Base-by-base conservation (phyloP, 176 grass and related monocot genomes). In the bread wheat (Triticum aestivum) region DNA sequence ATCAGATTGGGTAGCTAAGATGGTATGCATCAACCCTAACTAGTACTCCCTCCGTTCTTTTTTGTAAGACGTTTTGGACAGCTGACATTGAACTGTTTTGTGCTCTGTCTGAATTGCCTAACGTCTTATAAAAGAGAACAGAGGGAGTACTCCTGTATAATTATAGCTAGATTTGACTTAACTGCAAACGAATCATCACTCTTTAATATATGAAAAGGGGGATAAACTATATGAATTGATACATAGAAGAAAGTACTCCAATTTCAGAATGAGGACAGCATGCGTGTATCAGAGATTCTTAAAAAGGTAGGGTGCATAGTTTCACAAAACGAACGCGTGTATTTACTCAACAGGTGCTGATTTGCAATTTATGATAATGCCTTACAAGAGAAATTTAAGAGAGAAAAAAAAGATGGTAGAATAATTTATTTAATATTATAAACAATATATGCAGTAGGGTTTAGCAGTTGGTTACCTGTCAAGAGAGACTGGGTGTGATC, bases 401-500 rank as follows among this genome's bases (percentile, higher is more conserved):
- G 56, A 59, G 42, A 21, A 58, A 59, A 59, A 59, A 54, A 17
- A 59, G 56, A 59, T 59, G 56, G 56, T 59, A 59, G 20, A 59
- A 21, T 59, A 59, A 58, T 59, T 8, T 59, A 21, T 54, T 54
- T 61, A 49, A 71, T 26, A 78, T 69, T 30, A 2, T 9, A 79
- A 70, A 88, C 49, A 64, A 79, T 35, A 79, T 11, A 88, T 49
- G 65, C 14, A 6, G 7, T 35, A 42, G 27, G 30, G 38, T 78
- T 65, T 85, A 77, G 32, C 66, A 21, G 68, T 76, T 86, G 14
- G 26, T 79, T 61, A 95, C 97, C 93, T 99, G 87, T 99, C 94
- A 84, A 99, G 94, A 90, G 97, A 99, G 77, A 99, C 97, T 41
- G 97, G 97, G 86, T 99, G 97, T 85, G 97, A 99, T 82, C 97